These are phyloP conservation scores for Rosa rugosa DNA, from an alignment of 306 rosid species.

Conservation along the genomic window DNA sequence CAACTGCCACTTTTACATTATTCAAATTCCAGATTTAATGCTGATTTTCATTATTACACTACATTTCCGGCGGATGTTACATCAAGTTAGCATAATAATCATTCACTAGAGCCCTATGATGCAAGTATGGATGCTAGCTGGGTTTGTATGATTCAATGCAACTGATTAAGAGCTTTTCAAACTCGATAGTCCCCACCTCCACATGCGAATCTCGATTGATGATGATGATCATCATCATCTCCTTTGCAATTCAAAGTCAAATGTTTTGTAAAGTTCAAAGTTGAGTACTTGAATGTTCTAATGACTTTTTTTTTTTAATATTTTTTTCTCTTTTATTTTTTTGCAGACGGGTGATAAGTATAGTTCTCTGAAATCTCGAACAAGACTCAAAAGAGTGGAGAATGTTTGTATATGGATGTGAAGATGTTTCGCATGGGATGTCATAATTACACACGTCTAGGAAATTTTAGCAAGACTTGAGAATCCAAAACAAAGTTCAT, in stretches of 20 bases:
- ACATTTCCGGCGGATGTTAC: not conserved
- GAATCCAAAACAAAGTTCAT: too few relatives aligned
- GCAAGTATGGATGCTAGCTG: not conserved
- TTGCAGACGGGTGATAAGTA: too few relatives aligned
- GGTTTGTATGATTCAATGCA: not conserved
- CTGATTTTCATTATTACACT: not conserved
- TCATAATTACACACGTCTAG: too few relatives aligned
- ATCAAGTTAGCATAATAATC: not conserved
- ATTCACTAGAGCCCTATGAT: not conserved
- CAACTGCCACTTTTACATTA: not conserved
- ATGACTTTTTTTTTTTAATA: too few relatives aligned
- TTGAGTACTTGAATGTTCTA: not conserved
- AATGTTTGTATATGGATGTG: too few relatives aligned
- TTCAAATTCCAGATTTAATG: not conserved
- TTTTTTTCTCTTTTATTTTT: too few relatives aligned
- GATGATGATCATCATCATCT: not conserved
- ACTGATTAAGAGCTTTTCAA: not conserved
- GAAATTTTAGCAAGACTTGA: too few relatives aligned
- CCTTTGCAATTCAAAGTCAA: not conserved
- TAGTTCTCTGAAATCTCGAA: too few relatives aligned
- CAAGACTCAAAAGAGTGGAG: not conserved
- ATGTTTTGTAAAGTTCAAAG: not conserved
- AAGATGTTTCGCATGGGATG: too few relatives aligned
- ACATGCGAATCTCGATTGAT: conserved; percentile 3
- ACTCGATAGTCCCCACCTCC: conserved; percentile 1